Base-by-base conservation (phyloP, 306 rosid genomes). In the Albizia julibrissin region DNA sequence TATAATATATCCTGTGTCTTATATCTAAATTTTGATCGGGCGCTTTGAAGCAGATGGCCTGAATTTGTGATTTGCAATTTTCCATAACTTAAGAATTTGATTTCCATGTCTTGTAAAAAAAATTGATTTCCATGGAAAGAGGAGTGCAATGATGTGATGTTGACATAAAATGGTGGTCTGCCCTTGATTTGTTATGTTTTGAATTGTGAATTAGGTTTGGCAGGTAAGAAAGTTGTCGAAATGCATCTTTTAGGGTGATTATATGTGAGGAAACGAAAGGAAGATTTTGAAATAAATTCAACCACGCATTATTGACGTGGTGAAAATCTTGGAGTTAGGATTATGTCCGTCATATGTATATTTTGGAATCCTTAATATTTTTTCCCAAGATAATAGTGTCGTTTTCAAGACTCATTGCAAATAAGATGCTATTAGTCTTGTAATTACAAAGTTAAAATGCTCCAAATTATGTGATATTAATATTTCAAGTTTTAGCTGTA, bases 41-140 rank as follows among this genome's bases (percentile, higher is more conserved):
- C 69, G 67, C 34, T 65, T 65, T 76, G 78, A 61, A 73, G 82
- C 69, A 19, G 40, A 19, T 42, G 29, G 81, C 74, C 76, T 59
- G 58, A 65, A 80, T 81, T 75, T 71, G 64, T 84, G 27, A 82
- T 44, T 46, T 64, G 46, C 72, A 29, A 49, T 76, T 65, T 69
- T 47, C 22, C 50, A 67, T 43, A 56, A 29, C 62, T 27, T 75
- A 18, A 71, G 40, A 37, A 37, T 37, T 31, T 76, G 77, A n/a
- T 64, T 75, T 70, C 18, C 22, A 37, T 37, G 72, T 37, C 40
- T 37, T 6, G 8, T 37, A 37, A 37, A 37, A 37, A 6, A 69
- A 58, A 2, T 24, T 71, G 74, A 27, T 64, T 69, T 70, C 18
- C 22, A 68, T 37, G 72, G 46, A 21, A 69, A 69, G 50, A 8